Evolutionary conservation across 305 asterid genomes (phyloP).

Genomic region (Solanum hybrid): DNA sequence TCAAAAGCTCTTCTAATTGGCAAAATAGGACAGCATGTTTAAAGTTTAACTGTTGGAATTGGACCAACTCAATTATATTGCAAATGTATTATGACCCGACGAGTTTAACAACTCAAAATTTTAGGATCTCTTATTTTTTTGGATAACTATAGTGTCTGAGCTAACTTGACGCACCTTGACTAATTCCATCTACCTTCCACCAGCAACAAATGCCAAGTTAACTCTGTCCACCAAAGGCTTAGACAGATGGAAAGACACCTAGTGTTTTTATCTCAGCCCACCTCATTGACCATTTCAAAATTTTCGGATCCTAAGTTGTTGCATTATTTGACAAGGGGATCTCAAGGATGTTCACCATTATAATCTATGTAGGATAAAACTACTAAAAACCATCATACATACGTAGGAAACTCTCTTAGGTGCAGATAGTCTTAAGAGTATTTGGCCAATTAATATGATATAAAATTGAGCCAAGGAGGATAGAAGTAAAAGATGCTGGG

Average conservation of each 20-base stretch:
- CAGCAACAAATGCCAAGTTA: not conserved
- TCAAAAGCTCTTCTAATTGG: not conserved
- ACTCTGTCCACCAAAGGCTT: not conserved
- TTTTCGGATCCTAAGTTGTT: not conserved
- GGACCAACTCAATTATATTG: not conserved
- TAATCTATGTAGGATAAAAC: not conserved
- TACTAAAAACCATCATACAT: not conserved
- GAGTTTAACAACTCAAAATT: not conserved
- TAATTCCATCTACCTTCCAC: not conserved
- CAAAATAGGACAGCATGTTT: not conserved
- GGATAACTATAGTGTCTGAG: not conserved
- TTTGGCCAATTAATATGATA: not conserved
- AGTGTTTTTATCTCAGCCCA: not conserved
- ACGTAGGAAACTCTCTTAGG: not conserved
- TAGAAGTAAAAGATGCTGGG: not conserved
- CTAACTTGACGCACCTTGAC: not conserved
- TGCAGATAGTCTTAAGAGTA: not conserved
- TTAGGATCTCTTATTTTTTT: not conserved
- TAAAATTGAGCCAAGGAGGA: not conserved
- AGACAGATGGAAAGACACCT: not conserved
- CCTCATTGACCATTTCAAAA: not conserved
- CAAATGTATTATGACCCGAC: not conserved
- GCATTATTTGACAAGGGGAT: not conserved
- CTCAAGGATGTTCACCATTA: not conserved
- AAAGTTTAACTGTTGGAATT: not conserved